Percentiles rank a stretch among this genome's conserved stretches.
Evolutionary conservation across 495 filamentous ascomycete genomes (phyloP).

Genomic region (Hyaloscypha bicolor): DNA sequence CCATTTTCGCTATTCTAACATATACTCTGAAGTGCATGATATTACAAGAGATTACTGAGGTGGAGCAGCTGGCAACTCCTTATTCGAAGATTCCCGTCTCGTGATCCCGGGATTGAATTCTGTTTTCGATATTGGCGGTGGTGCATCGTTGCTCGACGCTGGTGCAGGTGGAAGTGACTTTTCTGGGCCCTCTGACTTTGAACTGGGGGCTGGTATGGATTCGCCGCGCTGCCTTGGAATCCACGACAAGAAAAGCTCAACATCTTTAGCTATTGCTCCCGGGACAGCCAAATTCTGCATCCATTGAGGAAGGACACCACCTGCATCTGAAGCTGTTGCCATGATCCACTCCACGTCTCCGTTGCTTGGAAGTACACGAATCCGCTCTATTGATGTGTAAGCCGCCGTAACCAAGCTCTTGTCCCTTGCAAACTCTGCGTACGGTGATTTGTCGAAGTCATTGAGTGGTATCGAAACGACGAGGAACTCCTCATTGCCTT

Average conservation of each 20-base stretch:
- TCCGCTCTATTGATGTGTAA: constrained; percentile 65
- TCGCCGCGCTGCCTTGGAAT: constrained; percentile 42
- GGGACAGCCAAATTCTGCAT: constrained; percentile 69
- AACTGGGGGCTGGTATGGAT: constrained; percentile 12
- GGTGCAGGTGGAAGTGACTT: constrained; percentile 20
- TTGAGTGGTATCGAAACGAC: constrained; percentile 58
- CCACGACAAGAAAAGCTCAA: constrained; percentile 69
- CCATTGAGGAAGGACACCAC: constrained; percentile 66
- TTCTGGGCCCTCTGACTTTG: constrained; percentile 10
- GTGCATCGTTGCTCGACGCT: neutral
- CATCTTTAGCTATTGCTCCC: constrained; percentile 69
- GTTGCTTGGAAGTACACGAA: constrained; percentile 42
- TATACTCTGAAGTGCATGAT: neutral
- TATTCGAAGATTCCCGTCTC: constrained; percentile 11
- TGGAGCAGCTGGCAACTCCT: constrained; percentile 25
- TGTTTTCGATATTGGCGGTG: constrained; percentile 20
- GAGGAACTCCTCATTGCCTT: constrained; percentile 47
- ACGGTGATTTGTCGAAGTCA: constrained; percentile 37
- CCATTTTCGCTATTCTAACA: neutral
- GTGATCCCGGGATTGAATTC: neutral
- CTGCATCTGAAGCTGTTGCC: constrained; percentile 70
- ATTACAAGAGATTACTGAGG: constrained; percentile 12
- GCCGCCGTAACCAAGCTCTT: constrained; percentile 51
- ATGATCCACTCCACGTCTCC: constrained; percentile 65
- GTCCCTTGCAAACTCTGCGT: constrained; percentile 38